phyloP scores from a whole-genome alignment of 148 eudicot species.

The Camellia japonica region DNA sequence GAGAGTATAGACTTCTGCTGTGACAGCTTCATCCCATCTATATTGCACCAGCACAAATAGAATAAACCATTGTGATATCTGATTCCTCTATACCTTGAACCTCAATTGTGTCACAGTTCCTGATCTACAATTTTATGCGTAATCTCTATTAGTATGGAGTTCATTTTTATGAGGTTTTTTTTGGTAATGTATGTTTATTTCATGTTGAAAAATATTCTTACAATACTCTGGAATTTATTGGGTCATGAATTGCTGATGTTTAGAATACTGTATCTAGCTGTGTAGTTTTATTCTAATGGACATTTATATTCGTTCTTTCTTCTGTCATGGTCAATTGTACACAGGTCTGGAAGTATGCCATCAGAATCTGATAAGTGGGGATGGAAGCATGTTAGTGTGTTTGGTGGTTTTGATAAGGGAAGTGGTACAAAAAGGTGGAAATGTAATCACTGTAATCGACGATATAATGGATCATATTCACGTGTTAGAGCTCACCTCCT shows the following conservation, averaged over 20 bases:
- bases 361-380: conserved; percentile 58
- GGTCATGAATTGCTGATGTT: background rate
- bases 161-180: background rate
- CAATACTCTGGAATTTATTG: background rate
- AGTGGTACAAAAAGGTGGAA: conserved; percentile 58
- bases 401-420: conserved; percentile 51
- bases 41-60: no score
- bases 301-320: background rate
- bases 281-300: background rate
- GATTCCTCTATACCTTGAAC: no score
- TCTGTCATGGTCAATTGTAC: conserved; percentile 2
- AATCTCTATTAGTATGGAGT: no score
- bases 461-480: conserved; percentile 52
- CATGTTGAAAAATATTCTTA: background rate
- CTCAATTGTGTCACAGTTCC: no score
- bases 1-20: no score
- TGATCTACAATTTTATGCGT: no score
- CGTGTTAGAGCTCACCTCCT: conserved; percentile 55
- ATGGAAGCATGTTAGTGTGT: conserved; percentile 48
- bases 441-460: conserved; percentile 45
- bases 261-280: background rate
- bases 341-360: conserved; percentile 30
- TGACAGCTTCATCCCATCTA: no score
- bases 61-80: no score
- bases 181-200: background rate